Conservation (phyloP, 805 yeast genomes). For the Torulaspora microellipsoides region DNA sequence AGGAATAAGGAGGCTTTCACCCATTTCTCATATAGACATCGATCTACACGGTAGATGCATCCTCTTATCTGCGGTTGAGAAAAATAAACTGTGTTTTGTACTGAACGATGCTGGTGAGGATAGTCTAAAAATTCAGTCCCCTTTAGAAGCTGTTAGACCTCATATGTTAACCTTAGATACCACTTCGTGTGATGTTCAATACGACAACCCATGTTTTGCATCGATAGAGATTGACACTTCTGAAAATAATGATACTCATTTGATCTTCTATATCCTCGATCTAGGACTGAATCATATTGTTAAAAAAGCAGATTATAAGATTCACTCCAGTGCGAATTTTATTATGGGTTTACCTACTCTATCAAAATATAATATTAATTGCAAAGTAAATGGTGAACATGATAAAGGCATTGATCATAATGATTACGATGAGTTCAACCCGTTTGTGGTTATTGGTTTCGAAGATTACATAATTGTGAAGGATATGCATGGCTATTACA, state of each 20-base stretch:
- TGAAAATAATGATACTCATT: constrained; percentile 31
- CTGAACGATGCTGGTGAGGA: constrained; percentile 48
- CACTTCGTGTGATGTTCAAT: constrained; percentile 66
- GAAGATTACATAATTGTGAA: constrained; percentile 50
- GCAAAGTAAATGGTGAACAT: constrained; percentile 2
- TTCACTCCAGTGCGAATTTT: constrained; percentile 40
- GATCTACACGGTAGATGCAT: constrained; percentile 72
- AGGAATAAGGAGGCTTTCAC: constrained; percentile 69
- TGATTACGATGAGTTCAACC: constrained; percentile 55
- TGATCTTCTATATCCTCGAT: constrained; percentile 78
- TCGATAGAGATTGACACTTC: constrained; percentile 60
- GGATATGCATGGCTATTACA: constrained; percentile 36
- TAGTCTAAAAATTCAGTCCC: constrained; percentile 55
- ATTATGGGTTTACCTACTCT: constrained; percentile 62
- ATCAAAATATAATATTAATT: constrained; percentile 20
- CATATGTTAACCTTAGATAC: constrained; percentile 48
- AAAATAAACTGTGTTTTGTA: constrained; percentile 65
- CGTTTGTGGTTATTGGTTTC: constrained; percentile 50
- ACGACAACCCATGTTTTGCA: constrained; percentile 81
- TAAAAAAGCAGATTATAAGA: constrained; percentile 41
- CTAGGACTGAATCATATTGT: constrained; percentile 78
- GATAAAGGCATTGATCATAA: constrained; percentile 34
- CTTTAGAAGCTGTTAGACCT: constrained; percentile 61
- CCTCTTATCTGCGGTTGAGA: constrained; percentile 68
- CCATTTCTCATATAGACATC: constrained; percentile 65